These are phyloP conservation scores for Harringtonia aguacate DNA, from an alignment of 2,329 filamentous ascomycete genomes.

Conservation along the genomic window DNA sequence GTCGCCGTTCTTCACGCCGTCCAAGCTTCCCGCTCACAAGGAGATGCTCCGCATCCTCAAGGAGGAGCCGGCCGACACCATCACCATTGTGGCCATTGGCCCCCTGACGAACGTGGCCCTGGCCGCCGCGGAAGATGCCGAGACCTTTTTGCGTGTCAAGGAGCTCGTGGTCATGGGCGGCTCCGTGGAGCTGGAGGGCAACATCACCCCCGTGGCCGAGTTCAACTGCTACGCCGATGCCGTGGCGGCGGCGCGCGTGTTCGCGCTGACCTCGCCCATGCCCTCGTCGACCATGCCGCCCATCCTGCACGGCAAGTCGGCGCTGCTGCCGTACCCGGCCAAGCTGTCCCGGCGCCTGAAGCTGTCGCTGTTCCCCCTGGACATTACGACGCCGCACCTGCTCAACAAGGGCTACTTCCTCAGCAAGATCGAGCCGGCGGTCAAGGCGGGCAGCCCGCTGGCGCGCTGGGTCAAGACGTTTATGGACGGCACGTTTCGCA, in stretches of 20 bases:
- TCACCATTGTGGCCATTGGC: conserved; percentile 84
- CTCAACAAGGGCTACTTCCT: conserved; percentile 52
- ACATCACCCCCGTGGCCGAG: conserved; percentile 76
- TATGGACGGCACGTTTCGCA: conserved; percentile 57
- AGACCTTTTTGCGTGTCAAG: conserved; percentile 79
- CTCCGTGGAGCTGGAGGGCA: conserved; percentile 67
- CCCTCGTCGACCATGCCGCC: conserved; percentile 76
- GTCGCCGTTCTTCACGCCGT: conserved; percentile 61
- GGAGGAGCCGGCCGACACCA: conserved; percentile 71
- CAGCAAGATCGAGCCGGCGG: conserved; percentile 39
- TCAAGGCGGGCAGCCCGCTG: conserved; percentile 57
- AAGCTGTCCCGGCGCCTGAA: conserved; percentile 53
- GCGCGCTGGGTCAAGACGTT: conserved; percentile 65
- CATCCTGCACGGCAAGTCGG: conserved; percentile 36
- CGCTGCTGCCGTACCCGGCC: conserved; percentile 51
- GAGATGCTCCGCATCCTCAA: conserved; percentile 82
- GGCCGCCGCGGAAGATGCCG: conserved; percentile 78
- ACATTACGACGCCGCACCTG: conserved; percentile 64
- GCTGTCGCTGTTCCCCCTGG: conserved; percentile 63
- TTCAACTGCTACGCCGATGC: conserved; percentile 94
- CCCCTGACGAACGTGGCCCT: conserved; percentile 90
- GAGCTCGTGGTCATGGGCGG: conserved; percentile 96
- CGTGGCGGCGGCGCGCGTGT: conserved; percentile 64
- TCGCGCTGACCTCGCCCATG: conserved; percentile 61
- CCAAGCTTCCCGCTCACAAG: conserved; percentile 60